phyloP scores from a whole-genome alignment of 2,329 filamentous ascomycete genomes.

The Colletotrichum horii region DNA sequence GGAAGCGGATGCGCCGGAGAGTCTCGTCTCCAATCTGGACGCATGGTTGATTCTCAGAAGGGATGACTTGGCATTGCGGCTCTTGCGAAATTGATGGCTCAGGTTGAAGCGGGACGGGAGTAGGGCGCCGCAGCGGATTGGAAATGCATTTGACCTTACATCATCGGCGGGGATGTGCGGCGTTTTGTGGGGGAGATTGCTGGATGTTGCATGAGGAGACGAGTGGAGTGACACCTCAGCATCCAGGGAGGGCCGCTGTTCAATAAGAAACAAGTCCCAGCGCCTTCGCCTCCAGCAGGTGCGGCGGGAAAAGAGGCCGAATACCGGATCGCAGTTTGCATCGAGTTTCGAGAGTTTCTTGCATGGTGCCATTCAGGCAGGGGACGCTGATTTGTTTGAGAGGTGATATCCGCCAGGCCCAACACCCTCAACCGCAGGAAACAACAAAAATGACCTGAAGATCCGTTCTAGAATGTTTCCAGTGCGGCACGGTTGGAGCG shows the following conservation, averaged over 20 bases:
- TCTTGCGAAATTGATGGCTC: constrained; percentile 7
- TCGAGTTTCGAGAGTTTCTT: constrained; percentile 2
- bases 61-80: constrained; percentile 16
- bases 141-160: constrained; percentile 12
- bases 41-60: neutral
- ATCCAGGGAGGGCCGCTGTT: constrained; percentile 19
- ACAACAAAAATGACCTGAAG: neutral
- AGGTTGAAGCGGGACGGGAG: neutral
- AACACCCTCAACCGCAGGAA: neutral
- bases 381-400: neutral
- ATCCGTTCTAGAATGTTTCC: constrained; percentile 16
- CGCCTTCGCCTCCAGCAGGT: neutral
- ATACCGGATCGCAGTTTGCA: neutral
- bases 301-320: neutral
- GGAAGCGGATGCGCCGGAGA: constrained; percentile 13
- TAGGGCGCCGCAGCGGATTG: neutral
- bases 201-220: constrained; percentile 14
- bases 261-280: constrained; percentile 16
- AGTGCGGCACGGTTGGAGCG: neutral
- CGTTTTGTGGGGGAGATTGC: constrained; percentile 5
- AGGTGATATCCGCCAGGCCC: neutral
- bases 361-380: neutral
- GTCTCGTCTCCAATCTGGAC: neutral
- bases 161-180: constrained; percentile 16
- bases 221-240: constrained; percentile 16